phyloP scores from a whole-genome alignment of 2,329 filamentous ascomycete genomes.

The Huntiella abstrusa region DNA sequence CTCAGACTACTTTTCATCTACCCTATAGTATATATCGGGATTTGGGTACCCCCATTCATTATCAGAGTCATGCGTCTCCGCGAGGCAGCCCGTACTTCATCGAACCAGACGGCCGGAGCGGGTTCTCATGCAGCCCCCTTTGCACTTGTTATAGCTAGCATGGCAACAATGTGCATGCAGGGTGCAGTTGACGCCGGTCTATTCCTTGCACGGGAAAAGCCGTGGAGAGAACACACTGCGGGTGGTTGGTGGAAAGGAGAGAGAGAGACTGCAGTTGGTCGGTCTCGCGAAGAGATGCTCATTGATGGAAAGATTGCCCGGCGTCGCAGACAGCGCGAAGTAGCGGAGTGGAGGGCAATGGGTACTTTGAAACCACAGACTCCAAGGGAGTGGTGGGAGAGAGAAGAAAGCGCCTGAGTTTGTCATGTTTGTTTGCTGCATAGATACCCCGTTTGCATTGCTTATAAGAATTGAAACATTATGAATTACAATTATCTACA shows the following conservation, averaged over 20 bases:
- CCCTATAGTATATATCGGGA: slow-evolving; percentile 49
- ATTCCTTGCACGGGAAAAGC: slow-evolving; percentile 51
- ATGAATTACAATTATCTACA: not conserved
- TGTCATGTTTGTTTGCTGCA: slow-evolving; percentile 1
- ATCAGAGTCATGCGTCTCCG: slow-evolving; percentile 42
- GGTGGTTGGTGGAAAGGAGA: slow-evolving; percentile 13
- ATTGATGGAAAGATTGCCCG: slow-evolving; percentile 30
- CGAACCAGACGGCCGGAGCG: slow-evolving; percentile 13
- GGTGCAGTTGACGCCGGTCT: slow-evolving; percentile 49
- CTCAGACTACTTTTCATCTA: slow-evolving; percentile 59
- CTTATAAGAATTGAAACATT: slow-evolving; percentile 5
- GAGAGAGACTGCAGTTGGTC: slow-evolving; percentile 19
- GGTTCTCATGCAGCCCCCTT: slow-evolving; percentile 22
- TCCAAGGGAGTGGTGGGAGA: slow-evolving; percentile 22
- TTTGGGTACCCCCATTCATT: slow-evolving; percentile 56
- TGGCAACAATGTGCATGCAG: slow-evolving; percentile 43
- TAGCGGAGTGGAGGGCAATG: slow-evolving; percentile 16
- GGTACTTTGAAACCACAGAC: not conserved
- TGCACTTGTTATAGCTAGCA: slow-evolving; percentile 32
- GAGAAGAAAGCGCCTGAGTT: slow-evolving; percentile 7
- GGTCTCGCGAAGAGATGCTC: slow-evolving; percentile 33
- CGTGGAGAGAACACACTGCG: slow-evolving; percentile 23
- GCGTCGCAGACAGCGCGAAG: slow-evolving; percentile 28
- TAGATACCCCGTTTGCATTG: slow-evolving; percentile 1
- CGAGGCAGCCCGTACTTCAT: slow-evolving; percentile 12